Base-by-base conservation (phyloP, 345 rosid genomes). In the Salix suchowensis region DNA sequence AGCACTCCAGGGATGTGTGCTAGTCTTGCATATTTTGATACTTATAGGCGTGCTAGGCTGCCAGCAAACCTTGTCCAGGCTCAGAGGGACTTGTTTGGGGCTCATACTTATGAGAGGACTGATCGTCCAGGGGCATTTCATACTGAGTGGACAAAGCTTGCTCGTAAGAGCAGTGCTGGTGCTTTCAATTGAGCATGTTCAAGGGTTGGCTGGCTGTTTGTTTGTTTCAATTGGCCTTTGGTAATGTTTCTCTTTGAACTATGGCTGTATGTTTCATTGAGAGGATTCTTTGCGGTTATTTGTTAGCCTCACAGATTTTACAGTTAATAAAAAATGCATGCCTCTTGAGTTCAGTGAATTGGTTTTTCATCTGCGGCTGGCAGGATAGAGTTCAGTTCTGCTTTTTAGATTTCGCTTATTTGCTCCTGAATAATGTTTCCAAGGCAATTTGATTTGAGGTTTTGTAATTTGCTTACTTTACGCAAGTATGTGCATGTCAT, bases 1-100 rank as follows among this genome's bases (percentile, higher is more conserved):
- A 96, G 98, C 84, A 91, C 97, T 0, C 99, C 99, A 0, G 99
- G 99, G 46, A 96, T 96, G 98, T 93, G 98, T 48, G 94, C 98
- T 1, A 93, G 98, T 84, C 93, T 96, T 54, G 89, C 97, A 13
- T 96, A 96, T 80, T 96, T 96, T 5, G 99, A 96, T 65, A 92
- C 99, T 8, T 96, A 93, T 52, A 89, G 97, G 86, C 94, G 99
- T 1, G 91, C 96, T 1, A 87, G 97, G 78, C 90, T 93, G 23
- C 96, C 98, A 0, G 98, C 96, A 0, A 96, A 96, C 66, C 92
- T 96, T 46, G 98, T 93, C 10, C 98, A 96, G 87, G 98, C 99
- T 15, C 99, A 93, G 88, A 89, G 99, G 85, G 99, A 96, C 85
- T 87, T 96, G 76, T 96, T 96, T 50, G 98, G 99, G 70, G 99